phyloP scores from a whole-genome alignment of 805 yeast species.

The Myxozyma neglecta region DNA sequence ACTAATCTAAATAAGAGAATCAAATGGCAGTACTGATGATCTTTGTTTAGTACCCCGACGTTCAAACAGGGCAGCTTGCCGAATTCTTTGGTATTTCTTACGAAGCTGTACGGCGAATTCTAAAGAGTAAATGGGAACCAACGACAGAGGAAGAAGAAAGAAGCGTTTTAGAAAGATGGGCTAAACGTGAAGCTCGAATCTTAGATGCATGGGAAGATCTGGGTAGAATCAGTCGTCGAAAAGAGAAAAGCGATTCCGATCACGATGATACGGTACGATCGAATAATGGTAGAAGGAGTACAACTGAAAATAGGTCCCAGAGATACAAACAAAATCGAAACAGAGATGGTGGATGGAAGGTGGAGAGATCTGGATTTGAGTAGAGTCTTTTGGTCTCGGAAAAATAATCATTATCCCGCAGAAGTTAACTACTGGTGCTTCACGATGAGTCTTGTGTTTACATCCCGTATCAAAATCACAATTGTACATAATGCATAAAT shows the following conservation, averaged over 20 bases:
- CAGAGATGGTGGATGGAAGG: too few relatives aligned
- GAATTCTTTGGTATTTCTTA: slow-evolving; percentile 70
- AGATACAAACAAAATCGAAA: not conserved
- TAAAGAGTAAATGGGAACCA: slow-evolving; percentile 77
- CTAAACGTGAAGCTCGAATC: slow-evolving; percentile 45
- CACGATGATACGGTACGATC: not conserved
- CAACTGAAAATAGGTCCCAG: not conserved
- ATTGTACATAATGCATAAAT: too few relatives aligned
- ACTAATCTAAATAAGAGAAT: not conserved
- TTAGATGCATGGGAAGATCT: slow-evolving; percentile 16
- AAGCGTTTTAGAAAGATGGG: slow-evolving; percentile 52
- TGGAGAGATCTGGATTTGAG: too few relatives aligned
- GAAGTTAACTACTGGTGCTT: not conserved
- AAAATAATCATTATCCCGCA: not conserved
- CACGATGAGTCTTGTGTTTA: not conserved
- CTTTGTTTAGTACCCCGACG: slow-evolving; percentile 50
- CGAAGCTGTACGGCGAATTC: slow-evolving; percentile 76
- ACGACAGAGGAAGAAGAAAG: slow-evolving; percentile 51
- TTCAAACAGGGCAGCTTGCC: slow-evolving; percentile 60
- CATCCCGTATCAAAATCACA: too few relatives aligned
- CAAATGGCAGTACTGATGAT: not conserved
- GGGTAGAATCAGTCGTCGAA: slow-evolving; percentile 10
- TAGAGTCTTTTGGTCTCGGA: too few relatives aligned
- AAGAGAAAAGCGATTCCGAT: not conserved
- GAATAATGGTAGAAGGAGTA: not conserved